A percentile compares a stretch with the other conserved stretches of the same genome.
Evolutionary conservation across 2,329 filamentous ascomycete genomes (phyloP).

Genomic region (Fusarium heterosporum): DNA sequence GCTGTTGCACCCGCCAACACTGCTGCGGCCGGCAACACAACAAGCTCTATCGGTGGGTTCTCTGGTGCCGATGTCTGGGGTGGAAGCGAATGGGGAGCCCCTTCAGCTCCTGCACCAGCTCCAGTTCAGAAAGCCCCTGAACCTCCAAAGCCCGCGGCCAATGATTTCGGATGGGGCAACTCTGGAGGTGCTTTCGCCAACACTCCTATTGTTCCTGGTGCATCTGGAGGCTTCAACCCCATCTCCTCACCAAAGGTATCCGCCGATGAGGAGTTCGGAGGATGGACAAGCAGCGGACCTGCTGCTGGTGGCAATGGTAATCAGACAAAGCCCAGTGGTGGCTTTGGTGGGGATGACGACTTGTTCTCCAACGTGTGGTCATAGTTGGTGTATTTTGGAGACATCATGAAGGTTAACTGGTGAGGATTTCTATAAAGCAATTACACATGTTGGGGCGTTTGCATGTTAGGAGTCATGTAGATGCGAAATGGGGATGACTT

Average conservation of each 20-base stretch:
- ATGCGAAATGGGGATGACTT: conserved; percentile 42
- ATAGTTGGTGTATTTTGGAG: conserved; percentile 55
- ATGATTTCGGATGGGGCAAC: conserved; percentile 72
- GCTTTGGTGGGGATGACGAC: conserved; percentile 80
- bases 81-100: conserved; percentile 82
- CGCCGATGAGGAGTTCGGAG: conserved; percentile 95
- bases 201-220: conserved; percentile 70
- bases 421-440: conserved; percentile 43
- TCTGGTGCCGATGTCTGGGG: conserved; percentile 83
- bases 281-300: conserved; percentile 82
- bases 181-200: conserved; percentile 62
- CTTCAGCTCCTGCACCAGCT: conserved; percentile 62
- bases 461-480: conserved; percentile 52
- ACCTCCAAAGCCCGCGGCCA: conserved; percentile 58
- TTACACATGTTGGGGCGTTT: conserved; percentile 50
- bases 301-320: conserved; percentile 54
- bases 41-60: conserved; percentile 55
- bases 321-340: conserved; percentile 64
- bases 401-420: conserved; percentile 26
- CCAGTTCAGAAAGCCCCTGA: conserved; percentile 73
- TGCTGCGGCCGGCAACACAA: conserved; percentile 45
- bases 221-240: conserved; percentile 72
- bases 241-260: conserved; percentile 72
- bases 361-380: conserved; percentile 97
- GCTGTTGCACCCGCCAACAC: conserved; percentile 58